phyloP scores from a whole-genome alignment of 768 basidiomycete species.

The Mycena sanguinolenta region DNA sequence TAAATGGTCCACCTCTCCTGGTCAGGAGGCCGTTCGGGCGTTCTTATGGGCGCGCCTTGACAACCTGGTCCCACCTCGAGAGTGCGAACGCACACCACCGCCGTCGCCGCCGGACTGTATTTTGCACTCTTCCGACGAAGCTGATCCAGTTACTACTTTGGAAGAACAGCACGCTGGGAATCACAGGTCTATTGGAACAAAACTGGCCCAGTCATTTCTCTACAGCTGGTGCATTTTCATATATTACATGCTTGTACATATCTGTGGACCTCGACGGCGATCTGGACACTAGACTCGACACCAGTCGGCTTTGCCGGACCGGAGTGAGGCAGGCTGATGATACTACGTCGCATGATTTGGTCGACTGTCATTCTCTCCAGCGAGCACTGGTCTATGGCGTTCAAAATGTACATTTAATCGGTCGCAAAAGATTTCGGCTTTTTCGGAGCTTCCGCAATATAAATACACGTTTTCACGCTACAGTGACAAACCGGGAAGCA shows the following conservation, averaged over 20 bases:
- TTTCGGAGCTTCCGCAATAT: too few species aligned
- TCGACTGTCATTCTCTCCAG: too few species aligned
- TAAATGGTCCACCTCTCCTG: slow-evolving; percentile 14
- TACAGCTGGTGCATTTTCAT: background rate
- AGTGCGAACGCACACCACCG: slow-evolving; percentile 6
- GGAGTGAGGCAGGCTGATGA: too few species aligned
- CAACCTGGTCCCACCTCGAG: background rate
- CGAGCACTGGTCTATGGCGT: too few species aligned
- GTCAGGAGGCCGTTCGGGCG: slow-evolving; percentile 18
- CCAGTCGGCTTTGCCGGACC: too few species aligned
- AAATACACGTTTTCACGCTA: too few species aligned
- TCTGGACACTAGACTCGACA: too few species aligned
- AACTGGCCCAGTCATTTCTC: background rate
- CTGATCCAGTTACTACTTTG: background rate
- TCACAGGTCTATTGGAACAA: background rate
- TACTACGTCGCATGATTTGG: too few species aligned
- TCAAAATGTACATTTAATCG: too few species aligned
- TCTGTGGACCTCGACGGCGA: background rate
- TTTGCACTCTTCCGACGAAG: background rate
- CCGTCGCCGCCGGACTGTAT: slow-evolving; percentile 5
- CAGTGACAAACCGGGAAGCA: too few species aligned
- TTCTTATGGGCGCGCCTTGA: slow-evolving; percentile 22
- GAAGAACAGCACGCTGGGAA: background rate
- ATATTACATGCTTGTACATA: background rate
- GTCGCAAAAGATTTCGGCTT: too few species aligned